Base-by-base conservation (phyloP, 352 stramenopile genomes). In the Aphanomyces euteiches region DNA sequence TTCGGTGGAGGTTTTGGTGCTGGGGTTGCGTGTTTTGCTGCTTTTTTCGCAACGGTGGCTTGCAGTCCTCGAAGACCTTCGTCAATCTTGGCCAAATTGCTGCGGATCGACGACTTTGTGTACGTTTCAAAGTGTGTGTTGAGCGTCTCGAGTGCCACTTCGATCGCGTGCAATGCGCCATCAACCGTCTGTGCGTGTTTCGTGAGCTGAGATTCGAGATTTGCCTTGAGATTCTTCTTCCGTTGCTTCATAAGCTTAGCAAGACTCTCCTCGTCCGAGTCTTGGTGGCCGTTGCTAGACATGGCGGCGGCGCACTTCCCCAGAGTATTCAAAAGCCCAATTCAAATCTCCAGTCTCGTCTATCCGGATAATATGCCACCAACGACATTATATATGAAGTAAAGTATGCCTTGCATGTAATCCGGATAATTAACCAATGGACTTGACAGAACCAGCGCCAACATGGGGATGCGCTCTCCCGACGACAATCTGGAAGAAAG, bases 241-340 rank as follows among this genome's bases (percentile, higher is more conserved):
- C 54, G 17, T n/a, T 61, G 39, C 54, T 39, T 37, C 54, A 61
- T 61, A 10, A 61, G 1, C 12, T 37, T 61, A 5, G 17, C 54
- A n/a, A 61, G 17, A 17, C 54, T 61, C n/a, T 45, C 54, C 15
- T 61, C 6, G 54, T 61, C 54, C 28, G 39, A 17, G 17, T 61
- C 54, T 28, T 28, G 28, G 28, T 28, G 28, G 28, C 28, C 28
- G 28, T 28, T 28, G 28, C 1, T 28, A 28, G 28, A 28, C 28
- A 28, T 28, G 28, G 28, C 28, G 28, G 28, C 28, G 28, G 28
- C 28, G 28, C 28, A 28, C 28, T 28, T 28, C 28, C 28, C 28
- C 28, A 2, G 28, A 28, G 28, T 28, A 28, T 28, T 28, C 28
- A 28, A 28, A 28, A 28, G 28, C 28, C 28, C 28, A 28, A 28